Evolutionary conservation across 345 rosid genomes (phyloP), one percentile per base, ranked within the genome.

Genomic region (Xanthoceras sorbifolium): DNA sequence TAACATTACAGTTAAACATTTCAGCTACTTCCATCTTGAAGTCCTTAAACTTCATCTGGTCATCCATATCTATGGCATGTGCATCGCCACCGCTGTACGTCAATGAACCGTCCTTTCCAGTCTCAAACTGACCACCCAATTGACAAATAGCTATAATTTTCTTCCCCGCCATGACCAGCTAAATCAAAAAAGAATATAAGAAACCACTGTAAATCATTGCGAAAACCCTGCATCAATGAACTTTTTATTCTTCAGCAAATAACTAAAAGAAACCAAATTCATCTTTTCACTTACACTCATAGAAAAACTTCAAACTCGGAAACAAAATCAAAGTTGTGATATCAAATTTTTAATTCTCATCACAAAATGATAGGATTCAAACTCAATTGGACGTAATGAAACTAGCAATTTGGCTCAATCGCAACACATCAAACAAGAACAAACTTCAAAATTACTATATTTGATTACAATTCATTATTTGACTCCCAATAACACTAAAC

Each of bases 71-170:
- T 14, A 91, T 86, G 38, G 91, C 91, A 69, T 89, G 90, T 15
- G 95, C 93, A 69, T 91, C 88, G 1, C 95, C 95, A 11, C 95
- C 93, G 40, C 76, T 83, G 67, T 89, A 91, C 4, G 79, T 77
- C 72, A 89, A 74, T 5, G 81, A 72, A 18, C 91, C 93, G 73
- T 88, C 90, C 66, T 75, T 82, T 10, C 77, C 82, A 3, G 79
- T 79, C 77, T 80, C 83, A 74, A 91, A 91, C 59, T 85, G 88
- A 28, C 97, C 94, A n/a, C 95, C 70, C 34, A 81, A 79, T 80
- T 90, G 87, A 83, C 96, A 94, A 46, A 94, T 88, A 1, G 90
- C 94, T 72, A 95, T 93, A 10, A 93, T 79, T 78, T 87, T 87
- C 66, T 78, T 83, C 76, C 80, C 88, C 22, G 89, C 86, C 95